Conservation (phyloP, 352 stramenopile genomes). For the Pythium phragmiticola region DNA sequence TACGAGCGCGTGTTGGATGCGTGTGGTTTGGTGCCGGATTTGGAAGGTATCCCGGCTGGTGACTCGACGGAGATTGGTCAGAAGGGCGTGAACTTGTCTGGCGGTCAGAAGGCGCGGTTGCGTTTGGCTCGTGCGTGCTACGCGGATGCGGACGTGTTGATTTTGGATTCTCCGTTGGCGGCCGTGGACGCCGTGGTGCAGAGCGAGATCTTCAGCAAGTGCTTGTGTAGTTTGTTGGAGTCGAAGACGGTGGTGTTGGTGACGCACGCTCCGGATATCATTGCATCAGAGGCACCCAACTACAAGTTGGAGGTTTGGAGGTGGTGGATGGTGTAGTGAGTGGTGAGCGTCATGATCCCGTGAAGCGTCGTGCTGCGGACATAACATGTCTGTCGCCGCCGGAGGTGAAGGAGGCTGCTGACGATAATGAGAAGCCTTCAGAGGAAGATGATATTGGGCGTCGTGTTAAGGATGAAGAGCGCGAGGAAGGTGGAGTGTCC, state of each 20-base stretch:
- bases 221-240: constrained; percentile 29
- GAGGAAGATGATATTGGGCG: neutral
- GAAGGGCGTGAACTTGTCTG: constrained; percentile 94
- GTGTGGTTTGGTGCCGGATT: constrained; percentile 84
- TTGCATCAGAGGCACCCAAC: constrained; percentile 13
- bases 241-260: constrained; percentile 22
- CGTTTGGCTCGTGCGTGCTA: constrained; percentile 73
- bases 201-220: constrained; percentile 80
- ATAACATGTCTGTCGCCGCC: neutral
- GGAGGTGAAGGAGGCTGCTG: neutral
- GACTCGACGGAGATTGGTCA: constrained; percentile 96
- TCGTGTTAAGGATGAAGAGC: constrained; percentile 37
- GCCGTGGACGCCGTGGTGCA: constrained; percentile 95
- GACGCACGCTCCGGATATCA: constrained; percentile 15
- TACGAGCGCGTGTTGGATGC: constrained; percentile 57
- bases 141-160: constrained; percentile 54
- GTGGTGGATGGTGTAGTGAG: neutral
- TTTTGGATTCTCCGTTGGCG: constrained; percentile 92
- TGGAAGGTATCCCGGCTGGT: constrained; percentile 73
- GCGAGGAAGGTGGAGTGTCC: constrained; percentile 38
- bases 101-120: constrained; percentile 73
- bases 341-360: neutral
- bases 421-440: no score
- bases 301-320: neutral
- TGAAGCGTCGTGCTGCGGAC: neutral